These are phyloP conservation scores for Arxiozyma heterogenica DNA, from an alignment of 1,139 yeast genomes.

Conservation along the genomic window DNA sequence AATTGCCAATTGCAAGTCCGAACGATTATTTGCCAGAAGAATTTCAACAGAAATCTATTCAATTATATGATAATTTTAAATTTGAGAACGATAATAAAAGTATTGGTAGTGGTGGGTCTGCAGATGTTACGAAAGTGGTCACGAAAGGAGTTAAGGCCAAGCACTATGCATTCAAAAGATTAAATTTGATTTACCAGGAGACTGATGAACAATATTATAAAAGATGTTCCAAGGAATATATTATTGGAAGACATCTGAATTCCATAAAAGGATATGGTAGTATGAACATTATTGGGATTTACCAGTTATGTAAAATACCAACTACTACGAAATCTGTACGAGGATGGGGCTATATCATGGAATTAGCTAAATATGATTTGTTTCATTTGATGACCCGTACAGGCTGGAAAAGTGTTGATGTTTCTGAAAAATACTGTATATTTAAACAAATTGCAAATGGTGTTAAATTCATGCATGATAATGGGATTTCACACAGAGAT, in stretches of 20 bases:
- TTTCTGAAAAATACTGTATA: conserved; percentile 44
- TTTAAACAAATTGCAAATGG: conserved; percentile 43
- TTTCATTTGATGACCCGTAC: conserved; percentile 48
- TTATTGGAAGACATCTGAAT: conserved; percentile 46
- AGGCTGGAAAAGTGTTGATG: conserved; percentile 41
- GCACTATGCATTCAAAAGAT: conserved; percentile 54
- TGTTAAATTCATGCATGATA: conserved; percentile 62
- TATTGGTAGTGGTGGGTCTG: conserved; percentile 67
- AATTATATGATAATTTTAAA: conserved; percentile 51
- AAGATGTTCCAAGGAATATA: conserved; percentile 54
- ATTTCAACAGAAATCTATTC: conserved; percentile 42
- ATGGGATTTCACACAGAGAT: conserved; percentile 84
- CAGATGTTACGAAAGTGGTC: conserved; percentile 50
- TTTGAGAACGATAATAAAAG: conserved; percentile 37
- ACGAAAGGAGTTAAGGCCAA: conserved; percentile 33
- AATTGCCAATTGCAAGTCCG: conserved; percentile 62
- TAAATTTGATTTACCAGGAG: conserved; percentile 52
- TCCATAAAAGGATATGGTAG: not conserved
- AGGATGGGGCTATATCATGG: conserved; percentile 74
- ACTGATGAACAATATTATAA: conserved; percentile 56
- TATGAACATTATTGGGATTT: conserved; percentile 10
- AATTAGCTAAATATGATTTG: conserved; percentile 58
- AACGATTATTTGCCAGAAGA: conserved; percentile 53
- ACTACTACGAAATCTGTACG: conserved; percentile 46
- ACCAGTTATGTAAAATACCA: conserved; percentile 22